These are phyloP conservation scores for Phlebiopsis gigantea DNA, from an alignment of 768 basidiomycete species.

Conservation along the genomic window DNA sequence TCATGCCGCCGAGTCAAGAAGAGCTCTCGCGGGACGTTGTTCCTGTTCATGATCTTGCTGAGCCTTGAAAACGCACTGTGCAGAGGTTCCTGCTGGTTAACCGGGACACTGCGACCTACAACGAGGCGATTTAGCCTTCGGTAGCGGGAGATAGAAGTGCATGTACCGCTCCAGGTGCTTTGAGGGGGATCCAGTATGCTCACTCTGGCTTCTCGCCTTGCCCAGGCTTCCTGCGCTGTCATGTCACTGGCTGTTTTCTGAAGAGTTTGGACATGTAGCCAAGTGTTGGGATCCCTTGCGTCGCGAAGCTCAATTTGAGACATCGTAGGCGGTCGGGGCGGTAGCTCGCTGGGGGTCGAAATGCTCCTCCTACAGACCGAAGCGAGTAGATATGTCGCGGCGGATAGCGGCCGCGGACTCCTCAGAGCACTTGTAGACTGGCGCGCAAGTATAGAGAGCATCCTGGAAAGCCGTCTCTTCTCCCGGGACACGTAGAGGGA, in stretches of 20 bases:
- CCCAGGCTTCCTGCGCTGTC: background rate
- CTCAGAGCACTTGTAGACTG: background rate
- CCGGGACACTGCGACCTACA: constrained; percentile 59
- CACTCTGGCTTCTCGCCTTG: background rate
- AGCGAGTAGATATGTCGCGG: background rate
- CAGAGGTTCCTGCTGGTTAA: constrained; percentile 36
- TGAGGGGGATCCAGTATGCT: constrained; percentile 31
- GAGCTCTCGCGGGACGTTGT: constrained; percentile 50
- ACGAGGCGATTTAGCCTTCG: background rate
- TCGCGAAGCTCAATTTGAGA: background rate
- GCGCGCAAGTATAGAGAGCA: constrained; percentile 1
- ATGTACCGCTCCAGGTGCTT: constrained; percentile 52
- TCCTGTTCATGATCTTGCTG: constrained; percentile 44
- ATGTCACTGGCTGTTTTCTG: background rate
- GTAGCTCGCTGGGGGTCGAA: background rate
- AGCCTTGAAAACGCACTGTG: constrained; percentile 43
- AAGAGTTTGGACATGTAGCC: too few relatives aligned
- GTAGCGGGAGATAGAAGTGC: background rate
- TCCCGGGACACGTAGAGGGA: background rate
- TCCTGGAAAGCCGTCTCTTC: background rate
- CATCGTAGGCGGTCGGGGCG: background rate
- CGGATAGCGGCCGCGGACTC: background rate
- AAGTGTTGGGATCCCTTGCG: too few relatives aligned
- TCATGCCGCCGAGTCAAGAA: constrained; percentile 56
- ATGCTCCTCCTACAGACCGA: background rate